Evolutionary conservation across 108 stramenopile genomes (phyloP).

Genomic region (Stephanodiscus triporus): DNA sequence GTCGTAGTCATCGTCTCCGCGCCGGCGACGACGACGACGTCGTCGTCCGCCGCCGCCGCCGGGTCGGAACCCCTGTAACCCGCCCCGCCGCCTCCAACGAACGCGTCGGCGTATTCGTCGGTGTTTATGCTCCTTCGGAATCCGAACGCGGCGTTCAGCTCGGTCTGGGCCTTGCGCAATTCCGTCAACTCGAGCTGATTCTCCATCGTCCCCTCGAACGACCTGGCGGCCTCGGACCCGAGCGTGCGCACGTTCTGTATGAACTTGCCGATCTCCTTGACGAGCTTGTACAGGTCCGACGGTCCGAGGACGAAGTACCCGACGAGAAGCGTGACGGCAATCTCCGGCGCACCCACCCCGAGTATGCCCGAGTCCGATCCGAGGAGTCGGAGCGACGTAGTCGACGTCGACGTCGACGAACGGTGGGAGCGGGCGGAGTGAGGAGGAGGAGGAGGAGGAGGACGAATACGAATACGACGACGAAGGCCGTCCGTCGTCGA

Average conservation of each 20-base stretch:
- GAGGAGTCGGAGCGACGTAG: neutral
- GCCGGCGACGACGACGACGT: constrained; percentile 10
- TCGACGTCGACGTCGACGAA: neutral
- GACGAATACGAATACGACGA: too few species aligned
- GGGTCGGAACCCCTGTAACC: constrained; percentile 4
- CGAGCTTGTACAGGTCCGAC: constrained; percentile 83
- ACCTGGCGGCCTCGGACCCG: constrained; percentile 64
- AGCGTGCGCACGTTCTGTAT: constrained; percentile 81
- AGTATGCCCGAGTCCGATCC: neutral
- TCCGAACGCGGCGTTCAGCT: constrained; percentile 84
- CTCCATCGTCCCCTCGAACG: constrained; percentile 83
- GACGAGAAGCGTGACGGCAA: constrained; percentile 72
- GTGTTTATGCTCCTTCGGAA: constrained; percentile 90
- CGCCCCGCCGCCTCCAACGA: constrained; percentile 22
- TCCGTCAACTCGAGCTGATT: constrained; percentile 83
- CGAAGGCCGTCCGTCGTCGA: too few species aligned
- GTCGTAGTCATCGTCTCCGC: constrained; percentile 15
- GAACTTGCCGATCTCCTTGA: constrained; percentile 88
- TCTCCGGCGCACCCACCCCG: constrained; percentile 9
- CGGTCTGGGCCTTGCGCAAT: constrained; percentile 78
- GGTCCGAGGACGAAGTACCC: constrained; percentile 92
- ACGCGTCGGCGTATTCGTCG: constrained; percentile 60
- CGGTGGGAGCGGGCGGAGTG: neutral
- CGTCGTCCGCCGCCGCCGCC: neutral
- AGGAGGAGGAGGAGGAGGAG: too few species aligned